Evolutionary conservation across 805 yeast genomes (phyloP).

Genomic region (Saturnispora silvae): DNA sequence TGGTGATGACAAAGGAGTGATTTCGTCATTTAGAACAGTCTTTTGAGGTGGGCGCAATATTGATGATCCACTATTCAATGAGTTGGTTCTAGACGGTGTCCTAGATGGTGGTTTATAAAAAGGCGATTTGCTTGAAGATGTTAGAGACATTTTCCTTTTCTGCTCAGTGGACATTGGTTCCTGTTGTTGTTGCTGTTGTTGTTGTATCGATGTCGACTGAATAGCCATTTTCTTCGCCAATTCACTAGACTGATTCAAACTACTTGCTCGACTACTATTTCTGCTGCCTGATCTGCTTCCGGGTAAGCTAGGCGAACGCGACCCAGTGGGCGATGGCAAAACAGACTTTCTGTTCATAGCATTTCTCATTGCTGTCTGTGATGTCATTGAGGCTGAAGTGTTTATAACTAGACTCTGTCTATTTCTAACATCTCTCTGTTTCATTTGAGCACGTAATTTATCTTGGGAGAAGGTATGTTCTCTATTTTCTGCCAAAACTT

Average conservation of each 20-base stretch:
- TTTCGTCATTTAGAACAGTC: background rate
- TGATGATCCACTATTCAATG: too few relatives aligned
- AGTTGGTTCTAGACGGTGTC: conserved; percentile 2
- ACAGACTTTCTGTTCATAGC: conserved; percentile 1
- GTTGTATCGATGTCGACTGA: too few relatives aligned
- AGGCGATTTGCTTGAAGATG: conserved; percentile 2
- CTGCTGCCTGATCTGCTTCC: background rate
- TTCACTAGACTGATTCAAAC: conserved; percentile 3
- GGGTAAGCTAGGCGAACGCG: background rate
- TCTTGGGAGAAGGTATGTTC: conserved; percentile 33
- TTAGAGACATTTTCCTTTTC: conserved; percentile 4
- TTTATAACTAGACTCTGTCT: conserved; percentile 3
- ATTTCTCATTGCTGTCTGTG: background rate
- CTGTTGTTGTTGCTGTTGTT: background rate
- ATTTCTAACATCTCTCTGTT: conserved; percentile 17
- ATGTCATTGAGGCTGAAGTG: background rate
- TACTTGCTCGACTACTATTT: conserved; percentile 3
- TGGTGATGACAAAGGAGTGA: conserved; percentile 5
- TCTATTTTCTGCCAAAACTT: conserved; percentile 21
- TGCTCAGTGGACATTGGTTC: conserved; percentile 1
- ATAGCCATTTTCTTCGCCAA: conserved; percentile 3
- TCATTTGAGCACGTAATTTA: conserved; percentile 19
- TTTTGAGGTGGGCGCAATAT: too few relatives aligned
- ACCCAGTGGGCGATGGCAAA: background rate
- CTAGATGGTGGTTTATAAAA: conserved; percentile 2